Percentiles rank a stretch among this genome's conserved stretches.
Evolutionary conservation across 192 early-diverging fungal species (phyloP).

Genomic region (Tieghemiomyces parasiticus): DNA sequence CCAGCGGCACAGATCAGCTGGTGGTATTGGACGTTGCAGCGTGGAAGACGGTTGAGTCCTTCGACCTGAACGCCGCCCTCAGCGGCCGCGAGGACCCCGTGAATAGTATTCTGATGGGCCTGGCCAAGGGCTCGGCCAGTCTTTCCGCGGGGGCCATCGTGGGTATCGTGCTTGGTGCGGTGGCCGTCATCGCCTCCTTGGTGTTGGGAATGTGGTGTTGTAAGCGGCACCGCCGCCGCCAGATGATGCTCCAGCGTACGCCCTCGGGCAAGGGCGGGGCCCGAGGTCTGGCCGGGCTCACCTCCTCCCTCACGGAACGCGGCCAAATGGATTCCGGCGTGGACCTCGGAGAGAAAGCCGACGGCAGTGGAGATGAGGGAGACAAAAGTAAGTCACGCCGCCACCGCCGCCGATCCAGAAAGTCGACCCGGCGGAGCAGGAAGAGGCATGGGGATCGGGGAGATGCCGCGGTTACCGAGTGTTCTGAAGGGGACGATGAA

Average conservation of each 20-base stretch:
- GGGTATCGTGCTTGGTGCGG: constrained; percentile 1
- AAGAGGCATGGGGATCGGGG: too few species aligned
- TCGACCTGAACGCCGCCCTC: constrained; percentile 1
- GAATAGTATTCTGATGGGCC: not conserved
- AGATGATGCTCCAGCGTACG: not conserved
- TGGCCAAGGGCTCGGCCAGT: not conserved
- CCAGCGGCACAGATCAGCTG: constrained; percentile 4
- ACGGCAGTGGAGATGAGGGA: too few species aligned
- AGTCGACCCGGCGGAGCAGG: too few species aligned
- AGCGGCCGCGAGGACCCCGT: not conserved
- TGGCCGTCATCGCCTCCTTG: not conserved
- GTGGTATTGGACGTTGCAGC: constrained; percentile 6
- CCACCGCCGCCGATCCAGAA: constrained; percentile 2
- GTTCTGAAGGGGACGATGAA: too few species aligned
- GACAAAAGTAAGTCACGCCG: not conserved
- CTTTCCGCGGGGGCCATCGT: constrained; percentile 11
- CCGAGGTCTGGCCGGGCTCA: not conserved
- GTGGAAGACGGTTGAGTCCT: constrained; percentile 10
- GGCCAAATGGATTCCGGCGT: too few species aligned
- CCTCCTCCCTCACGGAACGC: too few species aligned
- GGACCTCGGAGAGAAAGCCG: too few species aligned
- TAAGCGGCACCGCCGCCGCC: not conserved
- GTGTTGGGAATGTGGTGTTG: not conserved
- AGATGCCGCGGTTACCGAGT: too few species aligned
- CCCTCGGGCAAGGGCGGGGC: not conserved